Percentiles rank a stretch among this genome's conserved stretches.
Evolutionary conservation across 1,284 basidiomycete genomes (phyloP).

Genomic region (Trametes pubescens): DNA sequence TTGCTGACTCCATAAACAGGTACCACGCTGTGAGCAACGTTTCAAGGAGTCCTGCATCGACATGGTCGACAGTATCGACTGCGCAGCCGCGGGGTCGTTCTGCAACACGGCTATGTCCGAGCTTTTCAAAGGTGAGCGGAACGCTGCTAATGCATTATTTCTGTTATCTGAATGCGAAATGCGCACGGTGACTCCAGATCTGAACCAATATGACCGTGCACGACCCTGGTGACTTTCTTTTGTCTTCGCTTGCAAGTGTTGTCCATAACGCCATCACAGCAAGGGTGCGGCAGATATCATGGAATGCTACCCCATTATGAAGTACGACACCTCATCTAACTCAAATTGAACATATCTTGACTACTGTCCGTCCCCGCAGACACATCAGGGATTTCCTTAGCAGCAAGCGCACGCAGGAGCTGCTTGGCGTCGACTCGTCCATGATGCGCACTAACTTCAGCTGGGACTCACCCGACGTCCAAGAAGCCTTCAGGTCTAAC

Average conservation of each 20-base stretch:
- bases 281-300: constrained; percentile 41
- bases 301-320: constrained; percentile 36
- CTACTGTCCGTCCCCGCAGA: constrained; percentile 29
- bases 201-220: constrained; percentile 29
- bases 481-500: constrained; percentile 46
- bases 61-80: constrained; percentile 47
- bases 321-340: constrained; percentile 7
- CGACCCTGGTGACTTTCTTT: constrained; percentile 35
- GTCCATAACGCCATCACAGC: background rate
- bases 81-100: constrained; percentile 48
- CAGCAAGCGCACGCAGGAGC: constrained; percentile 56
- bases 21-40: constrained; percentile 41
- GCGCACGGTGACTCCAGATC: too few relatives aligned
- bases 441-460: constrained; percentile 55
- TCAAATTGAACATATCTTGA: background rate
- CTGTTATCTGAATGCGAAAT: too few relatives aligned
- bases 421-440: constrained; percentile 62
- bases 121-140: background rate
- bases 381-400: constrained; percentile 62
- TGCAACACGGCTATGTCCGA: constrained; percentile 38
- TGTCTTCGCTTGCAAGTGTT: too few relatives aligned
- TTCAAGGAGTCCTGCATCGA: constrained; percentile 39
- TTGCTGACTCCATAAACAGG: too few relatives aligned
- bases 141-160: too few relatives aligned
- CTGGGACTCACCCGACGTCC: constrained; percentile 47